These are phyloP conservation scores for Amanita rimosa DNA, from an alignment of 768 basidiomycete genomes.

Conservation along the genomic window DNA sequence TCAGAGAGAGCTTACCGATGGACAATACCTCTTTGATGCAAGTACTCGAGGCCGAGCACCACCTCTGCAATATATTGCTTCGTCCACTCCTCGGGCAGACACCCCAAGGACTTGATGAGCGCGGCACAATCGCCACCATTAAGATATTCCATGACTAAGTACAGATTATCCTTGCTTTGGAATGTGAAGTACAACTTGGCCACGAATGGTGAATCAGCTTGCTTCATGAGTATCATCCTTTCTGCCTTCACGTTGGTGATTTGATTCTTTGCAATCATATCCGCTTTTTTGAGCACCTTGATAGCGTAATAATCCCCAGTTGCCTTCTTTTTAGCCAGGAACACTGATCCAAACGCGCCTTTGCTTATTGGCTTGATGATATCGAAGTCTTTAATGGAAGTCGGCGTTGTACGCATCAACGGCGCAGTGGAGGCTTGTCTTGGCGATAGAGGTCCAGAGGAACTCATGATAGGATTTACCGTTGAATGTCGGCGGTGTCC, in stretches of 20 bases:
- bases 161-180: slow-evolving; percentile 98
- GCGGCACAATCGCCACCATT: slow-evolving; percentile 98
- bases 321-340: slow-evolving; percentile 94
- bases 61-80: slow-evolving; percentile 96
- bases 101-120: slow-evolving; percentile 91
- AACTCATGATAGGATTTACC: slow-evolving; percentile 48
- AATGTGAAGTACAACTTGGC: slow-evolving; percentile 98
- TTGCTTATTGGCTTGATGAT: slow-evolving; percentile 99
- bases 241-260: slow-evolving; percentile 99
- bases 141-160: slow-evolving; percentile 98
- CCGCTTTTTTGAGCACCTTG: slow-evolving; percentile 99
- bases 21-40: slow-evolving; percentile 92
- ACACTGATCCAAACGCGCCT: slow-evolving; percentile 97
- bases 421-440: slow-evolving; percentile 73
- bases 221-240: slow-evolving; percentile 99
- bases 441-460: slow-evolving; percentile 72
- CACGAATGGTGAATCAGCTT: slow-evolving; percentile 96
- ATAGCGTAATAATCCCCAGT: slow-evolving; percentile 99
- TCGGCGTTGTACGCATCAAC: slow-evolving; percentile 65
- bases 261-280: slow-evolving; percentile 99
- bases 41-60: slow-evolving; percentile 86
- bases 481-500: slow-evolving; percentile 66
- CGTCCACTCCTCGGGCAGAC: slow-evolving; percentile 93
- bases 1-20: slow-evolving; percentile 65
- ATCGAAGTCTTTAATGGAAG: slow-evolving; percentile 98